Conservation (phyloP, 2,329 filamentous ascomycete species). For the Teratosphaeriaceae sp. region DNA sequence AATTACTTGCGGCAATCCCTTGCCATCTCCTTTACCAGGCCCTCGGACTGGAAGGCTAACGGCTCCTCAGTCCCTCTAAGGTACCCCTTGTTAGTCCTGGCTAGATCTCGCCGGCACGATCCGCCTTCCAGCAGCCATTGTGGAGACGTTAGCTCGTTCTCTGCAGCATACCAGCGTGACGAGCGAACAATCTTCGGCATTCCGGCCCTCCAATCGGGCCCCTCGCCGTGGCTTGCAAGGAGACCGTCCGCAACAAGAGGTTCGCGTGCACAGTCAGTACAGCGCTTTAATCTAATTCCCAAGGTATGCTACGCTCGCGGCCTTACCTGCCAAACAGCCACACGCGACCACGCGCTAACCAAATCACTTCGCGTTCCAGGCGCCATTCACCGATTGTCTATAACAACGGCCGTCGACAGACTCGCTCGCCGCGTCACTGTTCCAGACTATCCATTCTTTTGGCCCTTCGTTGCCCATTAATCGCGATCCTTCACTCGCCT, state of each 20-base stretch:
- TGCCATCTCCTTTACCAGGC: constrained; percentile 27
- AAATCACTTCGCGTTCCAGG: constrained; percentile 25
- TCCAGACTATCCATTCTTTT: constrained; percentile 35
- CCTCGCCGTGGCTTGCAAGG: constrained; percentile 39
- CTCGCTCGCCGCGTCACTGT: constrained; percentile 18
- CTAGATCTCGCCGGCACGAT: constrained; percentile 21
- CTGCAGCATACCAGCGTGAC: constrained; percentile 30
- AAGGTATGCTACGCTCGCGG: constrained; percentile 36
- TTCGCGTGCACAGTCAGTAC: constrained; percentile 18
- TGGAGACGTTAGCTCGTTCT: constrained; percentile 51
- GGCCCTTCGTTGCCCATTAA: constrained; percentile 48
- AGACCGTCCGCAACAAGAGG: constrained; percentile 15
- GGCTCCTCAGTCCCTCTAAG: constrained; percentile 39
- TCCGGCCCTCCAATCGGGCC: constrained; percentile 31
- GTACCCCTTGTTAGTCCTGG: constrained; percentile 27
- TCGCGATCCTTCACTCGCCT: constrained; percentile 48
- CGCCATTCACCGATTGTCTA: constrained; percentile 30
- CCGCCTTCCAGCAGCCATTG: constrained; percentile 26
- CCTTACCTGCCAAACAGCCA: constrained; percentile 18
- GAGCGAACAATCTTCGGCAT: constrained; percentile 28
- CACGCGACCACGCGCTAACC: constrained; percentile 22
- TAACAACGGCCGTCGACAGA: constrained; percentile 24
- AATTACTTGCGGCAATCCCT: constrained; percentile 20
- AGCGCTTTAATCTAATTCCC: constrained; percentile 44
- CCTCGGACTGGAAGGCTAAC: constrained; percentile 30